A percentile compares a stretch with the other conserved stretches of the same genome.
phyloP scores from a whole-genome alignment of 2,329 filamentous ascomycete genomes.

The Cercospora zeae-maydis region DNA sequence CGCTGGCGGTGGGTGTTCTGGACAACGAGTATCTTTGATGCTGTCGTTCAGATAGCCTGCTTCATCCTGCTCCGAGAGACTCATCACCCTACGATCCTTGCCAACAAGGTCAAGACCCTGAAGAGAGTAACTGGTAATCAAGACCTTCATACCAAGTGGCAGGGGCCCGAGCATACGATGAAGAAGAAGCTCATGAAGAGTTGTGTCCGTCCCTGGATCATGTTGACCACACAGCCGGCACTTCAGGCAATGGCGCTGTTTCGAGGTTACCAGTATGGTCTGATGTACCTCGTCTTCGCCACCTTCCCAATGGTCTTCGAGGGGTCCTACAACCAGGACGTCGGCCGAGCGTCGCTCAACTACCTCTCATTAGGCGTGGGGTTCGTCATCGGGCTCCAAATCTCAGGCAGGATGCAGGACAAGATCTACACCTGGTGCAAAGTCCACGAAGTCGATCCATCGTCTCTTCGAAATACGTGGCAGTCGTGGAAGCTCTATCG shows the following conservation, averaged over 20 bases:
- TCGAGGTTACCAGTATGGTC: slow-evolving; percentile 26
- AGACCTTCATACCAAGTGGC: slow-evolving; percentile 27
- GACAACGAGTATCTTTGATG: slow-evolving; percentile 73
- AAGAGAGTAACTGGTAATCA: slow-evolving; percentile 37
- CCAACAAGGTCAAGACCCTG: slow-evolving; percentile 52
- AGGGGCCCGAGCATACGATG: slow-evolving; percentile 26
- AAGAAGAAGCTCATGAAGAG: slow-evolving; percentile 26
- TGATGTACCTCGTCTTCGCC: slow-evolving; percentile 30
- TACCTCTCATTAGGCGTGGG: slow-evolving; percentile 41
- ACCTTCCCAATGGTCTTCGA: slow-evolving; percentile 27
- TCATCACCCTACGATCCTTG: slow-evolving; percentile 61
- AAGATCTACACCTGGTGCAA: slow-evolving; percentile 26
- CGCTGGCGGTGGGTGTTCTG: slow-evolving; percentile 82
- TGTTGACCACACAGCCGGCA: slow-evolving; percentile 29
- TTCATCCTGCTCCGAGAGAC: slow-evolving; percentile 62
- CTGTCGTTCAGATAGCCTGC: slow-evolving; percentile 66
- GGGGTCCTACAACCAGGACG: slow-evolving; percentile 25
- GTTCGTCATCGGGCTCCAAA: slow-evolving; percentile 47
- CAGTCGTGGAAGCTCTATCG: slow-evolving; percentile 15
- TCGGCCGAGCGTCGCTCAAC: slow-evolving; percentile 27
- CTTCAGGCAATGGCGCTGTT: slow-evolving; percentile 28
- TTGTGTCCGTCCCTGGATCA: slow-evolving; percentile 27
- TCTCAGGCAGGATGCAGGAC: slow-evolving; percentile 23
- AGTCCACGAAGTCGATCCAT: slow-evolving; percentile 22
- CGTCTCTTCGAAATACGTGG: slow-evolving; percentile 16